These are phyloP conservation scores for Russula vinacea DNA, from an alignment of 768 basidiomycete genomes.

Conservation along the genomic window DNA sequence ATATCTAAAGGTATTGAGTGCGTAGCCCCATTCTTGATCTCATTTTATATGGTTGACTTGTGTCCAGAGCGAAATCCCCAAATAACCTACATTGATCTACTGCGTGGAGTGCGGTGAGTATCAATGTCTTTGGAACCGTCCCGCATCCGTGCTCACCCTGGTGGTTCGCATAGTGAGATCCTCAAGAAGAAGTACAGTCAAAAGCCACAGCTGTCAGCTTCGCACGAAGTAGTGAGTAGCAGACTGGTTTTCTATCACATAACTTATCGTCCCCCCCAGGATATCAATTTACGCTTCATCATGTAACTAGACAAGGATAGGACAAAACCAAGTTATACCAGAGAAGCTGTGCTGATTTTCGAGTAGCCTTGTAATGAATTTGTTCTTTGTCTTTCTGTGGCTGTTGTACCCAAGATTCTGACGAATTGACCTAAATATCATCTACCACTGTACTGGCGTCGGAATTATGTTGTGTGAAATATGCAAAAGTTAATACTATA, in stretches of 20 bases:
- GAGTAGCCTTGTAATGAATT: no score
- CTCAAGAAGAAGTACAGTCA: slow-evolving; percentile 61
- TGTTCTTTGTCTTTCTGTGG: not conserved
- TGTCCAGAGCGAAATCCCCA: slow-evolving; percentile 41
- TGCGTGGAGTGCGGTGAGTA: slow-evolving; percentile 23
- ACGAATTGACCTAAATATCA: not conserved
- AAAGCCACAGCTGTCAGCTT: slow-evolving; percentile 70
- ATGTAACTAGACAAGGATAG: slow-evolving; percentile 17
- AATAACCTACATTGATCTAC: slow-evolving; percentile 24
- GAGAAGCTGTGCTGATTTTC: not conserved
- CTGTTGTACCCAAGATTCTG: no score
- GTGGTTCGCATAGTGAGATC: slow-evolving; percentile 43
- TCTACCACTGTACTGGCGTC: no score
- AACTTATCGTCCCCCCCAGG: not conserved
- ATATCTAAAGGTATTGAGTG: slow-evolving; percentile 56
- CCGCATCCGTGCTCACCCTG: not conserved
- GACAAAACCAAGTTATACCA: no score
- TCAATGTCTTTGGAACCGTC: not conserved
- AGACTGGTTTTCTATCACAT: not conserved
- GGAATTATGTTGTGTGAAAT: no score
- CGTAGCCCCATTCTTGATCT: slow-evolving; percentile 26
- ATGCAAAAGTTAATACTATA: not conserved
- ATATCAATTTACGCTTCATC: slow-evolving; percentile 5
- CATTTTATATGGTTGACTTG: not conserved
- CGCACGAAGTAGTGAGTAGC: slow-evolving; percentile 57